Evolutionary conservation across 768 basidiomycete species (phyloP).

Genomic region (Phlebiopsis gigantea): DNA sequence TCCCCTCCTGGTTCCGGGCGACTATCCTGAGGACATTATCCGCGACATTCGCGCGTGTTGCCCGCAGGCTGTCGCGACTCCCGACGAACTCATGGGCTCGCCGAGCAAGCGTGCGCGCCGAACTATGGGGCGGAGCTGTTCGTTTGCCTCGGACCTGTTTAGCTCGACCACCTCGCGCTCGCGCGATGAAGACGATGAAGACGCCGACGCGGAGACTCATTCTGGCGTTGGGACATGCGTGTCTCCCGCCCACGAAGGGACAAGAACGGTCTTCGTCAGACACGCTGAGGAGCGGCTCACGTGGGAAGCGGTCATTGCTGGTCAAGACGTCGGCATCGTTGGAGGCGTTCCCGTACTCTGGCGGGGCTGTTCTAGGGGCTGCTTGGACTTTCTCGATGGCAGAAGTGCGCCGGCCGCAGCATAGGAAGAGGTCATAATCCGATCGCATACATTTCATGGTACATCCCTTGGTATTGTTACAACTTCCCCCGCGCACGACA

Average conservation of each 20-base stretch:
- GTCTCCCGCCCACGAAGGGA: conserved; percentile 25
- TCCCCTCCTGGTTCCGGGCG: conserved; percentile 23
- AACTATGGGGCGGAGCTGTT: conserved; percentile 4
- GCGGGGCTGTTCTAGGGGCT: conserved; percentile 63
- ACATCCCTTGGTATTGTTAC: not conserved
- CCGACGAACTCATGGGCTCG: conserved; percentile 9
- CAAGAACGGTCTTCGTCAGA: conserved; percentile 40
- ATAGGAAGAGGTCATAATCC: not conserved
- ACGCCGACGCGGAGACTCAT: conserved; percentile 5
- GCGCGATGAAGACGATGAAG: conserved; percentile 4
- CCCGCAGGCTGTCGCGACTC: conserved; percentile 23
- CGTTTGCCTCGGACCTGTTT: not conserved
- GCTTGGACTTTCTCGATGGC: conserved; percentile 52
- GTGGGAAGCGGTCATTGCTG: conserved; percentile 56
- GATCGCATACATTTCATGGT: not conserved
- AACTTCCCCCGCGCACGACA: not conserved
- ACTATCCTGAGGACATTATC: conserved; percentile 22
- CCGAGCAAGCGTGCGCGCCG: conserved; percentile 14
- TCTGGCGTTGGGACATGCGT: conserved; percentile 47
- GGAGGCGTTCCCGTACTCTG: conserved; percentile 52
- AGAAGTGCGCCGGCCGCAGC: too few relatives aligned
- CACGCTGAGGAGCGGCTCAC: conserved; percentile 59
- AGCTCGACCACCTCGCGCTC: not conserved
- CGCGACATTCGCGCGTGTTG: conserved; percentile 24
- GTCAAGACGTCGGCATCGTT: conserved; percentile 42